These are phyloP conservation scores for Penicillium sp. DNA, from an alignment of 2,329 filamentous ascomycete genomes.

Conservation along the genomic window DNA sequence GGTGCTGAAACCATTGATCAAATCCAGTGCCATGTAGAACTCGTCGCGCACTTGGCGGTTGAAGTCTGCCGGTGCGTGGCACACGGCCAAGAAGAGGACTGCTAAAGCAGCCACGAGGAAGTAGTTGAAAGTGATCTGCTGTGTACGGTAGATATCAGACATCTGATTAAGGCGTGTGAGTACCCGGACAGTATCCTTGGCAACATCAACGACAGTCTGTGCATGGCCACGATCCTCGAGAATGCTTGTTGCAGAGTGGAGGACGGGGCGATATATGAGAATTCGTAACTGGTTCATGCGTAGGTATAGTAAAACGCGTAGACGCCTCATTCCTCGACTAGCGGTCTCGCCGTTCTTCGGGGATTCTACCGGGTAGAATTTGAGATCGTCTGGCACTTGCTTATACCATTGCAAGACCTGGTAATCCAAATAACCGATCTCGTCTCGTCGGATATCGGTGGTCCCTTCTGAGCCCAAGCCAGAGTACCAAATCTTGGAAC, in stretches of 20 bases:
- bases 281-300: conserved; percentile 90
- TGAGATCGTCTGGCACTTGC: conserved; percentile 66
- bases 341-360: conserved; percentile 53
- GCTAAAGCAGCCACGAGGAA: conserved; percentile 68
- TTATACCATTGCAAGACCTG: conserved; percentile 89
- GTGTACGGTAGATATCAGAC: conserved; percentile 65
- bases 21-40: conserved; percentile 69
- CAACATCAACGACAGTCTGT: conserved; percentile 68
- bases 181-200: conserved; percentile 67
- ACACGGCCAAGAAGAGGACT: conserved; percentile 67
- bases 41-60: conserved; percentile 65
- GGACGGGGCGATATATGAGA: conserved; percentile 82
- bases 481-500: conserved; percentile 84
- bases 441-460: conserved; percentile 69
- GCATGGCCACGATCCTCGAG: conserved; percentile 74
- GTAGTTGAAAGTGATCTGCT: conserved; percentile 69
- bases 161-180: conserved; percentile 65
- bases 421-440: conserved; percentile 79
- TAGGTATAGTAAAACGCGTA: conserved; percentile 83
- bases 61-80: conserved; percentile 66
- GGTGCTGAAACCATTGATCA: conserved; percentile 65
- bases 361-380: conserved; percentile 64
- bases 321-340: conserved; percentile 70
- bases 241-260: conserved; percentile 84
- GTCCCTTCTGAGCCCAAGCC: conserved; percentile 72